These are phyloP conservation scores for Sutorius australiensis DNA, from an alignment of 768 basidiomycete genomes.

Conservation along the genomic window DNA sequence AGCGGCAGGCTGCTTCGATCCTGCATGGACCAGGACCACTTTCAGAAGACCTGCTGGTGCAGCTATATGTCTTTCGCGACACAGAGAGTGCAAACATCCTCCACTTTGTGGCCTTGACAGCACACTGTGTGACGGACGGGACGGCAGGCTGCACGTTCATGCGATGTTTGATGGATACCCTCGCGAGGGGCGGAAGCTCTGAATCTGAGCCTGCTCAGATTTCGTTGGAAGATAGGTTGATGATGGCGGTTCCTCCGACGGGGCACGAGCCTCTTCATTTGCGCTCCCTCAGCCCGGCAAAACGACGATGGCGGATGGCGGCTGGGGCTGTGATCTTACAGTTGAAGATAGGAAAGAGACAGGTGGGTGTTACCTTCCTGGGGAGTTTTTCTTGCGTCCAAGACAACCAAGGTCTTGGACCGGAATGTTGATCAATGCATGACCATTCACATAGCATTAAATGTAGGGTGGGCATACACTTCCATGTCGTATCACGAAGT, in stretches of 20 bases:
- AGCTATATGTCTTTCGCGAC: slow-evolving; percentile 40
- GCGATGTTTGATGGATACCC: slow-evolving; percentile 43
- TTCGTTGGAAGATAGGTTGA: slow-evolving; percentile 38
- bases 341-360: slow-evolving; percentile 31
- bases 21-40: slow-evolving; percentile 36
- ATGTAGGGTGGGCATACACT: slow-evolving; percentile 56
- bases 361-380: slow-evolving; percentile 27
- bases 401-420: background rate
- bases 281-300: slow-evolving; percentile 31
- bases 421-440: background rate
- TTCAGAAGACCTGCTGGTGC: slow-evolving; percentile 41
- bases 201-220: slow-evolving; percentile 9
- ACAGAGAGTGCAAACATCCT: slow-evolving; percentile 30
- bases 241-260: slow-evolving; percentile 38
- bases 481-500: slow-evolving; percentile 38
- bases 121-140: slow-evolving; percentile 53
- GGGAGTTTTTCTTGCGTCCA: background rate
- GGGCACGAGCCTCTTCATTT: slow-evolving; percentile 33
- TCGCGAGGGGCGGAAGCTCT: slow-evolving; percentile 16
- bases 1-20: slow-evolving; percentile 25
- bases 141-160: slow-evolving; percentile 39
- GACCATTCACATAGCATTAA: slow-evolving; percentile 36
- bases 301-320: slow-evolving; percentile 44
- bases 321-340: slow-evolving; percentile 37
- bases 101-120: slow-evolving; percentile 42